Evolutionary conservation across 305 asterid species (phyloP), one percentile per base, ranked within the genome.

Genomic region (Fraxinus ornus): DNA sequence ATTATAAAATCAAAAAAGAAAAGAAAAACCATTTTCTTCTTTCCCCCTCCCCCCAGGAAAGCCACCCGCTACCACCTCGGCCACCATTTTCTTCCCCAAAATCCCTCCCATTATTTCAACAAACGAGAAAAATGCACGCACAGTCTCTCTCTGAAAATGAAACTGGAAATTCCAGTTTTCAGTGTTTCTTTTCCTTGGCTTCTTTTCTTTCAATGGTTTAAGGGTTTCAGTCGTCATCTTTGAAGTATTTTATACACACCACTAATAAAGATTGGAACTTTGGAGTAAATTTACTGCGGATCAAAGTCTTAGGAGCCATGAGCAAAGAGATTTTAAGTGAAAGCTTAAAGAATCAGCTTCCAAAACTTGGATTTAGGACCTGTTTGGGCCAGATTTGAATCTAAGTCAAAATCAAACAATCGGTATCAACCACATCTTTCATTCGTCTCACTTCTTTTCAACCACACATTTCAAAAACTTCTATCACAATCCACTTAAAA

Each of bases 161-260:
- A 44, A 44, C 55, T 3, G n/a, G 4, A 44, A 44, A 44, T 44
- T 44, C 55, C 55, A 44, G n/a, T 44, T 44, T 44, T 44, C 55
- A 44, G 55, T 44, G 55, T 94, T 94, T 88, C 83, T 84, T 90
- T 88, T 92, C 85, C 92, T 88, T 12, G 97, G 85, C 87, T 82
- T 93, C 87, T 84, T 90, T 79, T 88, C 98, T 83, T 82, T 90
- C 26, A 76, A 66, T 55, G 86, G 86, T 62, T 81, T 88, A n/a
- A 77, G n/a, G 79, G 85, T 90, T 80, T 66, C 89, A 57, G 80
- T 91, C 7, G 97, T 94, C 97, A 94, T 94, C 80, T 82, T 90
- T 21, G 37, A 86, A 79, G 32, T 75, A 57, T 76, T 81, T 75
- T 19, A 55, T 57, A n/a, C 81, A 55, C 71, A 78, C 70, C 39